Conservation (phyloP, 73 alveolate genomes). For the Uronychia binucleata region DNA sequence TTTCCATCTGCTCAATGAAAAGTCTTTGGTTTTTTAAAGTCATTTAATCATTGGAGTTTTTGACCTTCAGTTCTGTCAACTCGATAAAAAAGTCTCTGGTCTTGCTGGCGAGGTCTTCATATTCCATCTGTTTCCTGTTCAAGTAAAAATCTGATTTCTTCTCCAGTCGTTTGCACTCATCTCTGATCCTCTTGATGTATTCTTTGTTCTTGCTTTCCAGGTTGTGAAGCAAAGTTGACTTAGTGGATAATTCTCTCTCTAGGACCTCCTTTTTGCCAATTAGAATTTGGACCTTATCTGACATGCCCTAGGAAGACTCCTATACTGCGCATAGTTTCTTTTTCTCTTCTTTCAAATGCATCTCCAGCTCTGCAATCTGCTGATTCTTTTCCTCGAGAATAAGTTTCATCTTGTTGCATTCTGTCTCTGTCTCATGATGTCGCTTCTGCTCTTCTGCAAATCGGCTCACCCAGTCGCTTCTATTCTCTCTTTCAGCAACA, state of each 20-base stretch:
- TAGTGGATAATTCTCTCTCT: background rate
- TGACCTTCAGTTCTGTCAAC: background rate
- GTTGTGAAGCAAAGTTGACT: background rate
- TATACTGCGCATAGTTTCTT: background rate
- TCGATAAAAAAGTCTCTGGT: background rate
- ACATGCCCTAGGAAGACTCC: background rate
- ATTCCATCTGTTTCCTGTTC: background rate
- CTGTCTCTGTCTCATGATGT: slow-evolving; percentile 1
- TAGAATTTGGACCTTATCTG: too few species aligned
- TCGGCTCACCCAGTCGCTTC: background rate
- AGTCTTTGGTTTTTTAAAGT: background rate
- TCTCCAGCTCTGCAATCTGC: background rate
- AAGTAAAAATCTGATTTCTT: background rate
- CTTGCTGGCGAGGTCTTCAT: background rate
- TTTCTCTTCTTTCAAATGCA: background rate
- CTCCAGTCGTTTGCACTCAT: background rate
- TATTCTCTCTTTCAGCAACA: background rate
- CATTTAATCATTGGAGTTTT: background rate
- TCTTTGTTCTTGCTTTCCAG: background rate
- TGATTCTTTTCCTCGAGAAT: background rate
- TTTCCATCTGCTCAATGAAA: background rate
- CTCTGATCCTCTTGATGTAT: background rate
- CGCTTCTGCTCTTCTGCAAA: background rate
- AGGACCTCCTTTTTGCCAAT: background rate
- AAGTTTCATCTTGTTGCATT: background rate